Evolutionary conservation across 2,329 filamentous ascomycete genomes (phyloP).

Genomic region (Onygena corvina): DNA sequence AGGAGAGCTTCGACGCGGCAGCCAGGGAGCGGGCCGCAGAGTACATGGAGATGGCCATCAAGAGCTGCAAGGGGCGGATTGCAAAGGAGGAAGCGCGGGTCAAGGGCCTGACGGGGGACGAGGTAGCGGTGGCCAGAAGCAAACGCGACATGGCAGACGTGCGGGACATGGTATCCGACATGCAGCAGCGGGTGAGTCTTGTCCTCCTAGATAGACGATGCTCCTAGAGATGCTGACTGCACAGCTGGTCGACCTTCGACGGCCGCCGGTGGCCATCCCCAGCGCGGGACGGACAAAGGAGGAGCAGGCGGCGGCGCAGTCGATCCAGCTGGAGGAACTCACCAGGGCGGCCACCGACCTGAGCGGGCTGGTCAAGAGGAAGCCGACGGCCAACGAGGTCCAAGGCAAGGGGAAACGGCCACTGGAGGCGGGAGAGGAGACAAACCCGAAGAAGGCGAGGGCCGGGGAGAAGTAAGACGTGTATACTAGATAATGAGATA

Average conservation of each 20-base stretch:
- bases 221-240: constrained; percentile 1
- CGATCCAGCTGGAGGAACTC: constrained; percentile 36
- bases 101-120: constrained; percentile 28
- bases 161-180: constrained; percentile 49
- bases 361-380: constrained; percentile 45
- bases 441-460: neutral
- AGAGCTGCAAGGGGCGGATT: constrained; percentile 45
- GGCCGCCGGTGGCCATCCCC: constrained; percentile 41
- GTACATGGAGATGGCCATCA: constrained; percentile 51
- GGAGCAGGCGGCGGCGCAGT: constrained; percentile 25
- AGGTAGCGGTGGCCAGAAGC: constrained; percentile 28
- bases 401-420: constrained; percentile 1
- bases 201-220: neutral
- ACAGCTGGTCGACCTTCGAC: constrained; percentile 46
- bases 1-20: constrained; percentile 30
- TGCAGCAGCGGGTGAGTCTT: constrained; percentile 44
- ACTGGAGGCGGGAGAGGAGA: neutral
- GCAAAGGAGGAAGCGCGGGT: constrained; percentile 41
- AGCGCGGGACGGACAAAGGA: constrained; percentile 26
- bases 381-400: constrained; percentile 12
- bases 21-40: constrained; percentile 43
- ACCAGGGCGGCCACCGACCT: constrained; percentile 48
- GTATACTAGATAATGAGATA: neutral
- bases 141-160: constrained; percentile 45
- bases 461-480: neutral